phyloP scores from a whole-genome alignment of 805 yeast genomes.

The Hanseniaspora taiwanica region DNA sequence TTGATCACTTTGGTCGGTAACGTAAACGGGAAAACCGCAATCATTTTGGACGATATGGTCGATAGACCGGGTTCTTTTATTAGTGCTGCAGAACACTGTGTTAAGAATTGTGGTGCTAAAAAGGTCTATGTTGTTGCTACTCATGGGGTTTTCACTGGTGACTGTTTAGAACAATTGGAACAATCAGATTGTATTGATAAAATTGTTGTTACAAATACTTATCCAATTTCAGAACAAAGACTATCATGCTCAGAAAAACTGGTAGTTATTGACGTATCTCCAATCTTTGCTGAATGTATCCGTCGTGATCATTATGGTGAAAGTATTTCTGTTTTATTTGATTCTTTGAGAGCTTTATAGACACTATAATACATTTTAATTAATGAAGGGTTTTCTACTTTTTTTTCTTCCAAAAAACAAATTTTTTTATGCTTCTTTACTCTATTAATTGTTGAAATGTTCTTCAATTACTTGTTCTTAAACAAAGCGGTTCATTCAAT shows the following conservation, averaged over 20 bases:
- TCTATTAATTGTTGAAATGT: too few relatives aligned
- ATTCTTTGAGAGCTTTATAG: conserved; percentile 53
- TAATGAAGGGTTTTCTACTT: too few relatives aligned
- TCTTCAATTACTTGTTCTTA: too few relatives aligned
- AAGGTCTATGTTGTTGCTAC: conserved; percentile 85
- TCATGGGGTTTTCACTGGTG: conserved; percentile 87
- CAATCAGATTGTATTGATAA: conserved; percentile 75
- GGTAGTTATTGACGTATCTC: conserved; percentile 81
- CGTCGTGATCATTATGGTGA: conserved; percentile 98
- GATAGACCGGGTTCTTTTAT: conserved; percentile 90
- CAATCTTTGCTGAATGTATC: conserved; percentile 94
- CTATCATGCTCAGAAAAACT: conserved; percentile 51
- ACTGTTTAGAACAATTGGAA: conserved; percentile 68
- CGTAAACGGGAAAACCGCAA: conserved; percentile 82
- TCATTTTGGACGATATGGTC: conserved; percentile 91
- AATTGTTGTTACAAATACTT: conserved; percentile 91
- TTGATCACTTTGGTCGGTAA: conserved; percentile 94
- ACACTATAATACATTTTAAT: too few relatives aligned
- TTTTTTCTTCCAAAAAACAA: too few relatives aligned
- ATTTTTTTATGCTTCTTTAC: too few relatives aligned
- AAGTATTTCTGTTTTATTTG: conserved; percentile 84
- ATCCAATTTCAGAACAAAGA: conserved; percentile 65
- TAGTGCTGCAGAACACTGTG: conserved; percentile 96
- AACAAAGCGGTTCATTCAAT: too few relatives aligned
- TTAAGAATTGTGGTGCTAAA: conserved; percentile 92